Evolutionary conservation across 2,329 filamentous ascomycete genomes (phyloP).

Genomic region (Thyridium curvatum): DNA sequence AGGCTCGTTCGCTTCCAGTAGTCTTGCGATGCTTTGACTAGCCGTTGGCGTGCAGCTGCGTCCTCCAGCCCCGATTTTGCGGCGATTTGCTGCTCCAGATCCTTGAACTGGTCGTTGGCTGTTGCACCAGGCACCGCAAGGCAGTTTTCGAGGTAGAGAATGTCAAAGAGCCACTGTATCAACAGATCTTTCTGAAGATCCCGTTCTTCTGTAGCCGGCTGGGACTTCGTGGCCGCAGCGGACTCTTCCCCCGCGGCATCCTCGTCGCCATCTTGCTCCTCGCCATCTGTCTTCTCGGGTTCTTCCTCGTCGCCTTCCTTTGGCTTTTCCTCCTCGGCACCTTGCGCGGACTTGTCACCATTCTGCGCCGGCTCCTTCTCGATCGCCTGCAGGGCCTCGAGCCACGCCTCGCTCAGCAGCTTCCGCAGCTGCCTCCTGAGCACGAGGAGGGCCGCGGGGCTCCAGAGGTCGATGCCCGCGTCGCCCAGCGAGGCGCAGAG

Average conservation of each 20-base stretch:
- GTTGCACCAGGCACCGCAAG: conserved; percentile 24
- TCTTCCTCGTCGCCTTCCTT: conserved; percentile 12
- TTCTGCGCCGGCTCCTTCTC: conserved; percentile 9
- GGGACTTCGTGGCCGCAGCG: conserved; percentile 7
- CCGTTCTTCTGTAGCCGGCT: background rate
- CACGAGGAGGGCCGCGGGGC: conserved; percentile 53
- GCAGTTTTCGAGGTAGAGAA: conserved; percentile 41
- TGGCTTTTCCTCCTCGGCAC: conserved; percentile 6
- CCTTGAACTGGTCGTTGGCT: conserved; percentile 25
- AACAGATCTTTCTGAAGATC: conserved; percentile 38
- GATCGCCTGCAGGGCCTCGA: conserved; percentile 28
- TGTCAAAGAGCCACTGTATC: conserved; percentile 57
- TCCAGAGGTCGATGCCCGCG: conserved; percentile 77
- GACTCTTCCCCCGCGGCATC: too few relatives aligned
- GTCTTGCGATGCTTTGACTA: conserved; percentile 60
- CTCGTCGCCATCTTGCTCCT: conserved; percentile 5
- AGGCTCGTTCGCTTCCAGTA: conserved; percentile 81
- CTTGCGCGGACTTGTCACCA: conserved; percentile 7
- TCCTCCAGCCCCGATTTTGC: conserved; percentile 41
- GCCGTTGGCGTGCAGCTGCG: conserved; percentile 39
- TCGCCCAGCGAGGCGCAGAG: conserved; percentile 62
- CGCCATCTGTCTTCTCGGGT: conserved; percentile 7
- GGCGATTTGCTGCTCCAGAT: conserved; percentile 39
- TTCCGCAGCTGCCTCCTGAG: conserved; percentile 54
- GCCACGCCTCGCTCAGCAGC: conserved; percentile 45